phyloP scores from a whole-genome alignment of 305 asterid species.

The Rubia tinctorum region DNA sequence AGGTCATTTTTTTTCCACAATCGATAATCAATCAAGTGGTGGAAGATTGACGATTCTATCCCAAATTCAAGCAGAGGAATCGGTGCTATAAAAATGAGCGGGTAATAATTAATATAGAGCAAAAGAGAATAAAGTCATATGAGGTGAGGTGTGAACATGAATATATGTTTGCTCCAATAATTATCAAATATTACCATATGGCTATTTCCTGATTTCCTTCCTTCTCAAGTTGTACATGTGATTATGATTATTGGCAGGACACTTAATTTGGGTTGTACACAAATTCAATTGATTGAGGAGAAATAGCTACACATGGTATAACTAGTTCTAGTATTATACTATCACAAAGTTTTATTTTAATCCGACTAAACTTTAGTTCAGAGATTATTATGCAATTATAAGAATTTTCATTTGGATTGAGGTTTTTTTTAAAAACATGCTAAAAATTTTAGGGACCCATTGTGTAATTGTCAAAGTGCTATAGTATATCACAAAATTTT shows the following conservation, averaged over 20 bases:
- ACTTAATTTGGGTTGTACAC: background rate
- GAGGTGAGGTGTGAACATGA: slow-evolving; percentile 1
- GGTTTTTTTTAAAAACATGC: no score
- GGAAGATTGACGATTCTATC: background rate
- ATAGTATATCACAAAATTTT: no score
- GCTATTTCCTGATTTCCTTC: background rate
- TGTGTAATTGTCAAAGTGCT: no score
- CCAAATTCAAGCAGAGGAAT: slow-evolving; percentile 8
- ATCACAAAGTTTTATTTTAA: no score
- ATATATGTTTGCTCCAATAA: no score
- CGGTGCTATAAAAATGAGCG: background rate
- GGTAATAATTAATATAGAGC: background rate
- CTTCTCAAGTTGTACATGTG: background rate
- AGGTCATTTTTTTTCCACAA: background rate
- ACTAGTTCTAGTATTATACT: no score
- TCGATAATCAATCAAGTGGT: background rate
- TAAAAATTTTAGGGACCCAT: no score
- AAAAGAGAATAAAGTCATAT: slow-evolving; percentile 1
- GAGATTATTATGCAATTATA: no score
- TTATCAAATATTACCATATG: background rate
- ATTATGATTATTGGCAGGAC: background rate
- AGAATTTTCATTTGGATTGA: no score
- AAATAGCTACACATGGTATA: no score
- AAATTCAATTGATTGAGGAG: no score
- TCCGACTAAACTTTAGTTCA: no score